phyloP scores from a whole-genome alignment of 2,329 filamentous ascomycete species.

The Fusarium sp. region DNA sequence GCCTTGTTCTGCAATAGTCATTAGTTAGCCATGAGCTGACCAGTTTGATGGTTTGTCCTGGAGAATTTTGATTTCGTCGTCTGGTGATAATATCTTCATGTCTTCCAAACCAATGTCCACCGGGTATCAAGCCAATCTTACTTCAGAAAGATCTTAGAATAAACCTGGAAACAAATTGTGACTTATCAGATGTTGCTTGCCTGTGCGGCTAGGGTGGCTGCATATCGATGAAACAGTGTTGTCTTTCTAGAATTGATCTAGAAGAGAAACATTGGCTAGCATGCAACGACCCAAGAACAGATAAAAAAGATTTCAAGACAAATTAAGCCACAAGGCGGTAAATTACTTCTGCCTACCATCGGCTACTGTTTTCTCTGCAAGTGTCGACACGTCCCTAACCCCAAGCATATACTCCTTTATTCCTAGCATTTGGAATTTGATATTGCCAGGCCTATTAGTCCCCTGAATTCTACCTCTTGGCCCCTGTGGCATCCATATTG shows the following conservation, averaged over 20 bases:
- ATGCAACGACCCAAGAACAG: not conserved
- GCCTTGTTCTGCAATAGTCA: not conserved
- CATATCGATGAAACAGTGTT: not conserved
- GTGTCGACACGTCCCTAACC: not conserved
- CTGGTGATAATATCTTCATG: not conserved
- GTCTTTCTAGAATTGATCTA: not conserved
- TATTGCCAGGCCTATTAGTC: not conserved
- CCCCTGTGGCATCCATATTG: not conserved
- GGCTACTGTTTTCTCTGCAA: not conserved
- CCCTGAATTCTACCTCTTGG: not conserved
- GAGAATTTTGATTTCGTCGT: not conserved
- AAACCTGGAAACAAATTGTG: not conserved
- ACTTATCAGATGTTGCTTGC: not conserved
- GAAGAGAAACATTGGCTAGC: not conserved
- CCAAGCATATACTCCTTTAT: not conserved
- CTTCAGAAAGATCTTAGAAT: not conserved
- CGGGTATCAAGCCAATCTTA: not conserved
- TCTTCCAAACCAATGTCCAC: not conserved
- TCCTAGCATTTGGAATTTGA: not conserved
- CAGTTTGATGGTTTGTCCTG: not conserved
- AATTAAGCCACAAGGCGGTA: not conserved
- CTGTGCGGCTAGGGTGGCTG: not conserved
- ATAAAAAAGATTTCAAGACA: not conserved
- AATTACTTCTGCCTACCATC: not conserved
- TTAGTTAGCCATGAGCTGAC: not conserved